A percentile compares a stretch with the other conserved stretches of the same genome.
Evolutionary conservation across 192 early-diverging fungal genomes (phyloP).

Genomic region (Umbelopsis sp.): DNA sequence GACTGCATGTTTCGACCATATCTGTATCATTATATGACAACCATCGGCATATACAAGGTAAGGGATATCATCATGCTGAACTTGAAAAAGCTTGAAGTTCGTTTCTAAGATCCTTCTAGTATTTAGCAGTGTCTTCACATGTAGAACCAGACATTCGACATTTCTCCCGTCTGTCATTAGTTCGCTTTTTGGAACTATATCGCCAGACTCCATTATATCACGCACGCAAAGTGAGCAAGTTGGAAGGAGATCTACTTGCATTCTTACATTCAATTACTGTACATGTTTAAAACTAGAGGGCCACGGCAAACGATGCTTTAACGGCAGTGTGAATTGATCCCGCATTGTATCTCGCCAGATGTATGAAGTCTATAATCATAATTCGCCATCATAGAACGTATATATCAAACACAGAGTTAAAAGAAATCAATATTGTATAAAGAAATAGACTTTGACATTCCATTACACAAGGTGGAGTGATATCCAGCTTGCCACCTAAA

Average conservation of each 20-base stretch:
- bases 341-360: too few relatives aligned
- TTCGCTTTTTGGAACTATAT: not conserved
- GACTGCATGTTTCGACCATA: slow-evolving; percentile 41
- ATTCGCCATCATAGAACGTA: too few relatives aligned
- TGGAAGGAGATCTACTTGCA: not conserved
- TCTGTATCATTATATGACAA: slow-evolving; percentile 34
- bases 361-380: too few relatives aligned
- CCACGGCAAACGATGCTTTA: not conserved
- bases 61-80: not conserved
- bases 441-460: too few relatives aligned
- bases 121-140: slow-evolving; percentile 5
- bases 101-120: not conserved
- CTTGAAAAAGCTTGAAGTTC: not conserved
- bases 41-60: slow-evolving; percentile 29
- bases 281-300: not conserved
- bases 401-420: too few relatives aligned
- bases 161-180: not conserved
- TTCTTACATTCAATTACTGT: not conserved
- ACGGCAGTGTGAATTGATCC: not conserved
- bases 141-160: not conserved
- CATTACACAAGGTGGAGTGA: too few relatives aligned
- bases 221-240: not conserved
- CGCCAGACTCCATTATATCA: slow-evolving; percentile 14
- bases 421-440: too few relatives aligned
- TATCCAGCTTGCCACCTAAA: too few relatives aligned